Evolutionary conservation across 192 early-diverging fungal species (phyloP), one percentile per base, ranked within the genome.

Genomic region (Backusella macrospora): DNA sequence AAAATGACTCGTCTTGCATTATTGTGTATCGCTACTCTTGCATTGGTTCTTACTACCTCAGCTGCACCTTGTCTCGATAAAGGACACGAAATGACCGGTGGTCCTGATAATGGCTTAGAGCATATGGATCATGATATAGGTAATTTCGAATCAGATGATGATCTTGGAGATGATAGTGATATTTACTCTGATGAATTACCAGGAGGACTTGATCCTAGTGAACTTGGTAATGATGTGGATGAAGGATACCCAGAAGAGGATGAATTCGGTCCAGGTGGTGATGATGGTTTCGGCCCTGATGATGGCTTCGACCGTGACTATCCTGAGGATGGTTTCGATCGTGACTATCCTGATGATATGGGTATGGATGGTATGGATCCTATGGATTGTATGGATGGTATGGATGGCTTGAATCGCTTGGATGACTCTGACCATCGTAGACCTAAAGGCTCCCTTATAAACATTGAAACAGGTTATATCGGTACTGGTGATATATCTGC

Each of bases 131-230:
- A 55, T 21, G 52, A 55, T 55, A 55, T 55, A 55, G 52, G 52
- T 55, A 55, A 55, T 55, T 55, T 55, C 18, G 52, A 55, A 23
- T 55, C 52, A 55, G 52, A 55, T 21, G 52, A 55, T 55, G 52
- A 55, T 55, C 52, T 55, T 55, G 52, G 52, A 55, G 52, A 5
- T 55, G 52, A 55, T 55, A 21, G 23, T 55, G 52, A 55, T 12
- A 23, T 55, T 4, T 18, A 21, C 12, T 18, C 52, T 55, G 52
- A 55, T 55, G 52, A 23, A 23, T 55, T 55, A 55, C 9, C 52
- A 55, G 52, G 52, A 55, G 52, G 18, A 2, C 52, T 55, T 55
- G 52, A 55, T 55, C 21, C 52, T 55, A 55, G 52, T 55, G 52
- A 55, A 55, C 52, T 55, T 34, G 45, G 9, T 14, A 46, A 2